Evolutionary conservation across 78 protist genomes (phyloP), one percentile per base, ranked within the genome.

Genomic region (Monosiga brevicollis): DNA sequence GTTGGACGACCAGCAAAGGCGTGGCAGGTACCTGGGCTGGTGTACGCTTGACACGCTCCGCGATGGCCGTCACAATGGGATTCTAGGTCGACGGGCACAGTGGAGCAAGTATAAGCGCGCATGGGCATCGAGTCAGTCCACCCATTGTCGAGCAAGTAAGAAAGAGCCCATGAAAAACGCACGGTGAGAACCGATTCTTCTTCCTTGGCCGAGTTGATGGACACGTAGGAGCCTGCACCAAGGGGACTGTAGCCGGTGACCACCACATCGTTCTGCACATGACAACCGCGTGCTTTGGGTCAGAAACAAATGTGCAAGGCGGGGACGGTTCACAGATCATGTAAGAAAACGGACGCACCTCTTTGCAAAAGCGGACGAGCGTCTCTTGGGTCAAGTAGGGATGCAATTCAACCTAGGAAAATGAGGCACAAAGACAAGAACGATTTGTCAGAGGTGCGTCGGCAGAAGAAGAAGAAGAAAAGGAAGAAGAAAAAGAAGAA

Each of bases 381-480:
- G 75, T 49, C 74, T 42, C 80, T 43, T 87, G 91, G 3, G 93
- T 54, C 23, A 83, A 42, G 84, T 85, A 85, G 42, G 95, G 95
- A 79, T 93, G 94, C 41, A 84, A 76, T 79, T 93, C 95, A 38
- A 93, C 34, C 75, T 49, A n/a, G n/a, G n/a, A n/a, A n/a, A n/a
- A n/a, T n/a, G n/a, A n/a, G n/a, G n/a, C n/a, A n/a, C n/a, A n/a
- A n/a, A n/a, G n/a, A n/a, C n/a, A n/a, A n/a, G n/a, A n/a, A n/a
- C n/a, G n/a, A n/a, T n/a, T n/a, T n/a, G n/a, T n/a, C n/a, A n/a
- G n/a, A n/a, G n/a, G n/a, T n/a, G n/a, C n/a, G n/a, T n/a, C n/a
- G n/a, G n/a, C n/a, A n/a, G n/a, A n/a, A n/a, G n/a, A n/a, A n/a
- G n/a, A n/a, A n/a, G n/a, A n/a, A n/a, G n/a, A n/a, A n/a, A n/a